Base-by-base conservation (phyloP, 257 asterid genomes). In the Gynochthodes officinalis region DNA sequence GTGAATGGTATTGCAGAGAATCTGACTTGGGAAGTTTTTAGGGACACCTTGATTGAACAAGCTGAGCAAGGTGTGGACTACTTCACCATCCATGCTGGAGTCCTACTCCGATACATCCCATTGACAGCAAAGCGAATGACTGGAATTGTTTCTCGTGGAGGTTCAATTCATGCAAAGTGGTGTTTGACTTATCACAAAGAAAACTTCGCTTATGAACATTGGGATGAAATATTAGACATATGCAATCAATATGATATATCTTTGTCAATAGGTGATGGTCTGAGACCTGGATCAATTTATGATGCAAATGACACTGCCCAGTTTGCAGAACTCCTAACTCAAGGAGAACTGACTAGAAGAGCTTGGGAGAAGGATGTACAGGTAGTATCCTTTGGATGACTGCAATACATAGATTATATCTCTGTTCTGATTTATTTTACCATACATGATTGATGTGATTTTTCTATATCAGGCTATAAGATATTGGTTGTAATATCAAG, bases 31-130 rank as follows among this genome's bases (percentile, higher is more conserved):
- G 96, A 91, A 75, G 89, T 91, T 19, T 91, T 94, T 43, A 87
- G 90, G 60, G 98, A 91, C 28, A 94, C 98, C 0, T 78, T 94
- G 84, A 88, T 94, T 46, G 98, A 94, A 67, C 98, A 94, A 77
- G 98, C 98, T 5, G 97, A 94, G 85, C 98, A 91, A 78, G 98
- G 98, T 27, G 98, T 94, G 18, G 98, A 94, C 80, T 94, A 91
- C 82, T 94, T 94, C 72, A 94, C 98, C 0, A 94, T 94, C 77
- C 97, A 91, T 66, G 98, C 97, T 3, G 98, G 98, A 28, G 97
- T 94, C 32, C 81, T 94, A 71, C 96, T 94, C 39, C 89, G 96
- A 21, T 94, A 94, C 82, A 89, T 94, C 77, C 98, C 98, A 8
- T 67, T 91, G 37, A 91, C 98, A 1, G 98, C 98, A 35, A 88